These are phyloP conservation scores for Colletotrichum sp. DNA, from an alignment of 2,329 filamentous ascomycete genomes.

Conservation along the genomic window DNA sequence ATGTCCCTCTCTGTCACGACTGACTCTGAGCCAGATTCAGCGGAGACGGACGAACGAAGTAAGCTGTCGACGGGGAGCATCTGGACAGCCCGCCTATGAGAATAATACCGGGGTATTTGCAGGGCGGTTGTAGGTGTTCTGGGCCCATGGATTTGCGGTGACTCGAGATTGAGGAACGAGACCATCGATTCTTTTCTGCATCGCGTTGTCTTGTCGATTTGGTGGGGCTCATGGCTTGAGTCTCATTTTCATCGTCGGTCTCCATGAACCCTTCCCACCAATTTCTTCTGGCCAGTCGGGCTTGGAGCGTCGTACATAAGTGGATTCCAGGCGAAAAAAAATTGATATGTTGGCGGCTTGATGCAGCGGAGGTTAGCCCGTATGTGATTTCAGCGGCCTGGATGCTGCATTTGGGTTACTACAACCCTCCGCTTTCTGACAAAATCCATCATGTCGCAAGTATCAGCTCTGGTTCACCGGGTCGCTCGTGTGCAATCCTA, in stretches of 20 bases:
- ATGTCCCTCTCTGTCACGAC: neutral
- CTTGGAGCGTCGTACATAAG: neutral
- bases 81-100: neutral
- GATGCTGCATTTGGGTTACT: neutral
- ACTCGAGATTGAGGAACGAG: neutral
- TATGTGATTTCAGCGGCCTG: neutral
- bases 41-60: neutral
- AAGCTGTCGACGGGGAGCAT: neutral
- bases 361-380: neutral
- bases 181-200: neutral
- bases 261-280: neutral
- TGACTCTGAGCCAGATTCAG: neutral
- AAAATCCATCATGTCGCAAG: neutral
- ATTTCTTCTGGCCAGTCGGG: neutral
- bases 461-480: neutral
- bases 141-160: neutral
- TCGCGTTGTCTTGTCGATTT: neutral
- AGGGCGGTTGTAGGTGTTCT: neutral
- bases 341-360: neutral
- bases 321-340: neutral
- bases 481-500: neutral
- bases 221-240: neutral
- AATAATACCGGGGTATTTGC: neutral
- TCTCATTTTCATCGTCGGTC: neutral
- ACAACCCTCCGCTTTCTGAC: neutral